Evolutionary conservation across 2,329 filamentous ascomycete species (phyloP).

Genomic region (Fusarium heterosporum): DNA sequence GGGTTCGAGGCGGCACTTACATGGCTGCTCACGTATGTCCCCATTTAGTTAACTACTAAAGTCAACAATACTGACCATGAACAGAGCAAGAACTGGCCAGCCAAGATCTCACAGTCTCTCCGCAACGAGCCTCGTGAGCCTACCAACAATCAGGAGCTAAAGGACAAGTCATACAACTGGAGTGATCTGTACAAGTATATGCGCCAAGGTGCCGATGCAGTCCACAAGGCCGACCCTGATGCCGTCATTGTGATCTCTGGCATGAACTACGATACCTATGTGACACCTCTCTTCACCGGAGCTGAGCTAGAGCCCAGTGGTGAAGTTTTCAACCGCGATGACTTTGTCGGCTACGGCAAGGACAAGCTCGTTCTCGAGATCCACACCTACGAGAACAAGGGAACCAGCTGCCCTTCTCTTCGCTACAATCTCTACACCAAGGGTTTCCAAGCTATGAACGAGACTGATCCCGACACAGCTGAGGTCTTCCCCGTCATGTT

Average conservation of each 20-base stretch:
- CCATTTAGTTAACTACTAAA: fast-evolving
- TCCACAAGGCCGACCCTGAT: conserved; percentile 63
- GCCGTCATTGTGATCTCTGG: conserved; percentile 71
- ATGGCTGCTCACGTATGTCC: conserved; percentile 68
- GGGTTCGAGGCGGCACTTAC: conserved; percentile 69
- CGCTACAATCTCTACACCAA: conserved; percentile 60
- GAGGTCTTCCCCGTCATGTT: conserved; percentile 57
- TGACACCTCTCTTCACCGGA: conserved; percentile 63
- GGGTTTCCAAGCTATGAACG: conserved; percentile 65
- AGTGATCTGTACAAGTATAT: conserved; percentile 65
- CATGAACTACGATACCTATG: conserved; percentile 66
- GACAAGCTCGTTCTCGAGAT: conserved; percentile 70
- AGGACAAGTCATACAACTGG: conserved; percentile 64
- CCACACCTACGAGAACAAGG: conserved; percentile 69
- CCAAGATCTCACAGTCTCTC: conserved; percentile 51
- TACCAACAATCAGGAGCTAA: conserved; percentile 46
- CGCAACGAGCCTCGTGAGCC: conserved; percentile 66
- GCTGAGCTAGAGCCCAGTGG: conserved; percentile 61
- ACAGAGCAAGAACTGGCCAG: conserved; percentile 27
- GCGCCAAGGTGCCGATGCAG: conserved; percentile 60
- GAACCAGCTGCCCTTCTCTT: conserved; percentile 60
- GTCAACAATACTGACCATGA: fast-evolving
- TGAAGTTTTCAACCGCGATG: conserved; percentile 56
- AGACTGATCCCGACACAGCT: conserved; percentile 49
- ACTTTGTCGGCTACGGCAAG: conserved; percentile 60